Conservation (phyloP, 2,329 filamentous ascomycete genomes). For the Colletotrichum sp. region DNA sequence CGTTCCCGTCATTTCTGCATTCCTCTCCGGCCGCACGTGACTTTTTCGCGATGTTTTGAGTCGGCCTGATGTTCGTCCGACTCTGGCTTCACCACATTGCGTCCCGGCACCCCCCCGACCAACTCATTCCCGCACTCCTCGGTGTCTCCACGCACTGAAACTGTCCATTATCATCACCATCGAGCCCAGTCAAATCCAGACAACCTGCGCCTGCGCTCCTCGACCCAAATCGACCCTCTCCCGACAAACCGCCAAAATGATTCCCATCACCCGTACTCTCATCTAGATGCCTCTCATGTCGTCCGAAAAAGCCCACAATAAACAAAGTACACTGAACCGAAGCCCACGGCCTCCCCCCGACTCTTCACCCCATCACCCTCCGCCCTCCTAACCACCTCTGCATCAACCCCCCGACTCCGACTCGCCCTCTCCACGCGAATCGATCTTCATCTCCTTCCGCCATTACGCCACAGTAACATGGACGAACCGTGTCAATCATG, state of each 20-base stretch:
- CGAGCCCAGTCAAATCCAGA: background rate
- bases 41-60: slow-evolving; percentile 9
- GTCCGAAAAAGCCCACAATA: background rate
- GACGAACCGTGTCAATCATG: slow-evolving; percentile 59
- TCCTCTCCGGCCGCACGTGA: slow-evolving; percentile 6
- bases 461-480: slow-evolving; percentile 40
- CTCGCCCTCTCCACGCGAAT: background rate
- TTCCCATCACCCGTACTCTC: background rate
- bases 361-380: background rate
- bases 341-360: slow-evolving; percentile 9
- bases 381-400: background rate
- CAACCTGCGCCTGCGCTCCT: background rate
- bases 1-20: slow-evolving; percentile 6
- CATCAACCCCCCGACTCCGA: background rate
- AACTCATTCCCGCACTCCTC: slow-evolving; percentile 20
- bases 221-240: background rate
- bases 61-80: slow-evolving; percentile 17
- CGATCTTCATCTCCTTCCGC: background rate
- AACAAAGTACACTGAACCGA: background rate
- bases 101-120: slow-evolving; percentile 17
- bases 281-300: slow-evolving; percentile 17
- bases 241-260: background rate
- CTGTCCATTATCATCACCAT: slow-evolving; percentile 19
- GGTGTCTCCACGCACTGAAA: slow-evolving; percentile 21
- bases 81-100: slow-evolving; percentile 19